A percentile compares a stretch with the other conserved stretches of the same genome.
Evolutionary conservation across 768 basidiomycete genomes (phyloP).

Genomic region (Infundibulicybe gibba): DNA sequence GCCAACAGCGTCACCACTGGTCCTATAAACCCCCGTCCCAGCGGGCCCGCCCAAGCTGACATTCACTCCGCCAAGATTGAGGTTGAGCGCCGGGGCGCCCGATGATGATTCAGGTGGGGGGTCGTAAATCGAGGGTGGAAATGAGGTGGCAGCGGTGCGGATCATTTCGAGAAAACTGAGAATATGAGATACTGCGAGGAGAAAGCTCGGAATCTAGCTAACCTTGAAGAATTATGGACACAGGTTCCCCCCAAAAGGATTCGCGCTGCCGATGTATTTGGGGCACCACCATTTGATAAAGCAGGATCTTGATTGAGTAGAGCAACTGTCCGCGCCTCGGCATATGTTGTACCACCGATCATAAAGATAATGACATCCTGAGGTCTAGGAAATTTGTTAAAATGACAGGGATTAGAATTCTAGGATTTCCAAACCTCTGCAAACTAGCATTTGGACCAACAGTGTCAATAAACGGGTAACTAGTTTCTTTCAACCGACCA

Average conservation of each 20-base stretch:
- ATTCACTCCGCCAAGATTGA: constrained; percentile 91
- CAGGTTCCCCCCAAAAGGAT: constrained; percentile 92
- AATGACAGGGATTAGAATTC: neutral
- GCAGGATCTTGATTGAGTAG: constrained; percentile 81
- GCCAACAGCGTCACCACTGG: constrained; percentile 67
- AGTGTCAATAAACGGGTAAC: constrained; percentile 82
- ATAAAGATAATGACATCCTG: constrained; percentile 97
- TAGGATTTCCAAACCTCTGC: constrained; percentile 49
- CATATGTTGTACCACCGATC: constrained; percentile 95
- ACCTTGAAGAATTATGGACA: constrained; percentile 94
- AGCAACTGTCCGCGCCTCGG: constrained; percentile 84
- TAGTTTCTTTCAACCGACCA: constrained; percentile 82
- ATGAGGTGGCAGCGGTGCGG: constrained; percentile 59
- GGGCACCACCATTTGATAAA: constrained; percentile 40
- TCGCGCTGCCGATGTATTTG: constrained; percentile 60
- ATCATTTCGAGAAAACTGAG: constrained; percentile 88
- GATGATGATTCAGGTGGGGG: constrained; percentile 73
- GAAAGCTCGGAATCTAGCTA: constrained; percentile 15
- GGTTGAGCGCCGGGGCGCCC: constrained; percentile 77
- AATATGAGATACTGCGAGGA: constrained; percentile 4
- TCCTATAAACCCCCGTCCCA: constrained; percentile 82
- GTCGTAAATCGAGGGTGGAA: constrained; percentile 65
- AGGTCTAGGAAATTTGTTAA: constrained; percentile 47
- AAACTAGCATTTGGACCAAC: constrained; percentile 63
- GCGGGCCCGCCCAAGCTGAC: constrained; percentile 88